Evolutionary conservation across 306 rosid species (phyloP).

Genomic region (Oxytropis ochrocephala): DNA sequence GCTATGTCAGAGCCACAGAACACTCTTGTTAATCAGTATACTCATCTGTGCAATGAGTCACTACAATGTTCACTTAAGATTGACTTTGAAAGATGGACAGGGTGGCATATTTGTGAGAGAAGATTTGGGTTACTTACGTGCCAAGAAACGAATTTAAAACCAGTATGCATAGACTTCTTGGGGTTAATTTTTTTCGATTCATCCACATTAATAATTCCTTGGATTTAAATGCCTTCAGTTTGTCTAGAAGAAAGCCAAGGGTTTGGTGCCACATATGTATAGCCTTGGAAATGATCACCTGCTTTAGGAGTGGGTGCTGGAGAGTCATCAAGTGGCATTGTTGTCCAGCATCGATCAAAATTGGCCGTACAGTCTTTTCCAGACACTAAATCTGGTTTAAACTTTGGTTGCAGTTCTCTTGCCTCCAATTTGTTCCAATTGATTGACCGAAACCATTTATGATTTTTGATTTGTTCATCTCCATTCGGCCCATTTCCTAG

Average conservation of each 20-base stretch:
- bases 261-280: slow-evolving; percentile 72
- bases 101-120: slow-evolving; percentile 2
- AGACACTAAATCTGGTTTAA: slow-evolving; percentile 79
- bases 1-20: slow-evolving; percentile 8
- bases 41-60: neutral
- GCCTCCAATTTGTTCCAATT: slow-evolving; percentile 93
- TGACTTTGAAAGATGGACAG: neutral
- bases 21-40: neutral
- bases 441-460: slow-evolving; percentile 75
- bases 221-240: slow-evolving; percentile 14
- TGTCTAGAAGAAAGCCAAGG: slow-evolving; percentile 77
- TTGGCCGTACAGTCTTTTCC: slow-evolving; percentile 85
- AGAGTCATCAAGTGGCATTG: slow-evolving; percentile 80
- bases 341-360: slow-evolving; percentile 89
- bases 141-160: slow-evolving; percentile 15
- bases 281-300: slow-evolving; percentile 86
- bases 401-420: slow-evolving; percentile 70
- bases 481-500: slow-evolving; percentile 81
- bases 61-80: neutral
- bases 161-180: slow-evolving; percentile 9
- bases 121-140: slow-evolving; percentile 16
- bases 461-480: slow-evolving; percentile 63
- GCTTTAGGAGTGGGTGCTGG: slow-evolving; percentile 88
- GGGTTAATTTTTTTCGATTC: neutral
- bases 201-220: neutral